Conservation (phyloP, 2,329 filamentous ascomycete species). For the Paradendryphiella salina region DNA sequence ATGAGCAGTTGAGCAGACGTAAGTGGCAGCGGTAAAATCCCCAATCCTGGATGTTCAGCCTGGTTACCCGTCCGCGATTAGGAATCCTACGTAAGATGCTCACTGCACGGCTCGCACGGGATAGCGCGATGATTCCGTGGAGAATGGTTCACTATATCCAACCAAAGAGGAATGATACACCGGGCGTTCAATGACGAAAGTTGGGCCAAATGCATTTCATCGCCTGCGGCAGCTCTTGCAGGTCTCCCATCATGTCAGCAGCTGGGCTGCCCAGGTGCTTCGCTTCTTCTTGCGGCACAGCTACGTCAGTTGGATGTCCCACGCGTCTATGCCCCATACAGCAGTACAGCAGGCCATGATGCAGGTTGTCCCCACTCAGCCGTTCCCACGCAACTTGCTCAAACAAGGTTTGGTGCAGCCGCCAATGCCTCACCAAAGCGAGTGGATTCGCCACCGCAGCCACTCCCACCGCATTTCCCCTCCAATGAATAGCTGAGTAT, state of each 20-base stretch:
- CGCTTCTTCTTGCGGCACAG: not conserved
- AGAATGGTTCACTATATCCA: not conserved
- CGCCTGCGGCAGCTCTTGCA: not conserved
- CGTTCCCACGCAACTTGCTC: constrained; percentile 34
- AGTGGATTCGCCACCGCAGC: constrained; percentile 15
- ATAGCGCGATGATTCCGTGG: not conserved
- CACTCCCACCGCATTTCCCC: not conserved
- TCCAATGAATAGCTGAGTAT: constrained; percentile 11
- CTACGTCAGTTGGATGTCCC: not conserved
- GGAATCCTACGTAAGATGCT: not conserved
- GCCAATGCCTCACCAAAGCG: constrained; percentile 10
- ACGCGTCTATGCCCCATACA: constrained; percentile 11
- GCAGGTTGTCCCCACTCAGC: constrained; percentile 1
- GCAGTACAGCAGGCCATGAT: not conserved
- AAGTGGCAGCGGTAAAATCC: constrained; percentile 3
- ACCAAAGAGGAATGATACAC: not conserved
- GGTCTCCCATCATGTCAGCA: not conserved
- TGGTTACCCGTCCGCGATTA: not conserved
- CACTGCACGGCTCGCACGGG: not conserved
- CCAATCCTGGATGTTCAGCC: not conserved
- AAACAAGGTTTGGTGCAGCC: constrained; percentile 19
- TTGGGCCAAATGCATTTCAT: not conserved
- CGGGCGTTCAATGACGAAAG: not conserved
- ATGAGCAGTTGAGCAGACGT: not conserved
- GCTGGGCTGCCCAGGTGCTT: not conserved